Base-by-base conservation (phyloP, 305 asterid species). In the Rubia tinctorum region DNA sequence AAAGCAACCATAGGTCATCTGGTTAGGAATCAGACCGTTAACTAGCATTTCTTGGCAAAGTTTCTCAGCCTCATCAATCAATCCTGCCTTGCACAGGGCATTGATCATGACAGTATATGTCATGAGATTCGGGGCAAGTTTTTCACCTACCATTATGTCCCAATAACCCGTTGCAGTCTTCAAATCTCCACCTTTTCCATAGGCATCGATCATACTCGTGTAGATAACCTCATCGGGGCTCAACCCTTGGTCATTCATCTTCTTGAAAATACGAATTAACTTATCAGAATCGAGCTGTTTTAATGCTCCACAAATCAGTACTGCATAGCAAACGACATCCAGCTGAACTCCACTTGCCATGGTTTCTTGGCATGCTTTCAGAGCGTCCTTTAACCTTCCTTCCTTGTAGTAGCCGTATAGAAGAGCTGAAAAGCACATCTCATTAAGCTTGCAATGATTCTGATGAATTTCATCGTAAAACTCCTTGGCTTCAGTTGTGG, bases 351-450 rank as follows among this genome's bases (percentile, higher is more conserved):
- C 97, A 82, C 86, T 85, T 76, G 84, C 87, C 27, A 70, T 61
- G 96, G 90, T 90, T 80, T 88, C 90, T 22, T 56, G 73, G 44
- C 81, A 73, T 66, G 83, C 84, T 77, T 51, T 78, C 65, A 84
- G 72, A 40, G 95, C 97, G 68, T 94, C 97, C 39, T 78, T 79
- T 77, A 90, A 69, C 79, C 86, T 84, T 51, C 96, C 93, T 66
- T 86, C 86, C 78, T 84, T 79, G 78, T 89, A 88, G 69, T 88
- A 88, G 79, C 97, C 95, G 27, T 86, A 86, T 73, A 90, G 78
- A 75, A 91, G 96, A 71, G 91, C 91, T 39, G 97, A 83, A 80
- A 90, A 88, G 79, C 97, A 94, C 80, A 86, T 82, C 84, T 86
- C 97, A 12, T 91, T 88, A 80, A 90, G 76, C 80, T 75, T 82